A percentile compares a stretch with the other conserved stretches of the same genome.
These are phyloP conservation scores for Cnidoscolus chayamansa DNA, from an alignment of 441 rosid genomes.

Conservation along the genomic window DNA sequence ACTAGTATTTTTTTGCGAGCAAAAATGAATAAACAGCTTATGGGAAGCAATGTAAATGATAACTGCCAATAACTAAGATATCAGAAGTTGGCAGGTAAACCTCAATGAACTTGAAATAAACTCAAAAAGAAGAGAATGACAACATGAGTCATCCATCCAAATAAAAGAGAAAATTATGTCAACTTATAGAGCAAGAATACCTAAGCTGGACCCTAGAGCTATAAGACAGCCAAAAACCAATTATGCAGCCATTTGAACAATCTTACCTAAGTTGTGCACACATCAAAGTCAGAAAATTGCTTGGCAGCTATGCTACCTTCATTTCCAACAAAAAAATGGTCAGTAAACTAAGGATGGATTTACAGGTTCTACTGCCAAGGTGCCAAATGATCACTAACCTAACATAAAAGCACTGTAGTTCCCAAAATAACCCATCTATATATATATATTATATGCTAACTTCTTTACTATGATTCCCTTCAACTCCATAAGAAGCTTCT, in stretches of 20 bases:
- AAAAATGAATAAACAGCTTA: background rate
- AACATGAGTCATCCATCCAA: background rate
- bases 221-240: background rate
- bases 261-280: background rate
- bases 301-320: background rate
- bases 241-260: background rate
- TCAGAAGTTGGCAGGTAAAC: background rate
- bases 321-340: background rate
- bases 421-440: background rate
- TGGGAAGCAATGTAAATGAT: background rate
- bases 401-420: background rate
- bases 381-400: conserved; percentile 6
- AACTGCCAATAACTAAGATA: background rate
- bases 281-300: background rate
- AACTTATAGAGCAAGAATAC: background rate
- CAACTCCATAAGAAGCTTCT: conserved; percentile 1
- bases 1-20: background rate
- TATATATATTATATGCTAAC: background rate
- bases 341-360: background rate
- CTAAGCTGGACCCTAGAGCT: background rate
- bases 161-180: background rate
- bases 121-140: background rate
- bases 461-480: background rate
- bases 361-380: background rate
- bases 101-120: no score